Conservation (phyloP, 306 rosid genomes). For the Castanospermum australe region DNA sequence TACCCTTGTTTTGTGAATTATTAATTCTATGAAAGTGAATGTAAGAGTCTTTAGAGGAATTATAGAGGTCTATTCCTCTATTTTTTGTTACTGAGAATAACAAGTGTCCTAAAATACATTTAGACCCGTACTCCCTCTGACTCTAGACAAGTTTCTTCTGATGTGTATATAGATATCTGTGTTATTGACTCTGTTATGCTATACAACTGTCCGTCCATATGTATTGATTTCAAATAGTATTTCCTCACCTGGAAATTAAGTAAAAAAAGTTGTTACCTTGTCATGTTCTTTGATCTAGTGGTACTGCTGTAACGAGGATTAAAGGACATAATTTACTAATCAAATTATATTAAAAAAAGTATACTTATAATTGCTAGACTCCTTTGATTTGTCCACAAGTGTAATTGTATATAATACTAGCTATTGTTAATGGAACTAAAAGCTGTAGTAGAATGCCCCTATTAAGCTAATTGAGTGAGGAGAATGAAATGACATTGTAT, state of each 20-base stretch:
- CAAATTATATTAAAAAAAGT: too few relatives aligned
- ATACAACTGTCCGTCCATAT: not conserved
- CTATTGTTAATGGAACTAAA: too few relatives aligned
- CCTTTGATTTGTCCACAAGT: too few relatives aligned
- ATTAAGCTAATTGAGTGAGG: too few relatives aligned
- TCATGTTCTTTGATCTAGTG: not conserved
- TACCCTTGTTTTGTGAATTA: not conserved
- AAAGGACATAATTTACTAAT: too few relatives aligned
- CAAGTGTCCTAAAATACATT: not conserved
- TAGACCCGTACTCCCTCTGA: not conserved
- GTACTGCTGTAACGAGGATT: too few relatives aligned
- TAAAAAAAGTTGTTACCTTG: not conserved
- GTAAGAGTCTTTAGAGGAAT: not conserved
- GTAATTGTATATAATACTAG: too few relatives aligned
- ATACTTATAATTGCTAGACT: too few relatives aligned
- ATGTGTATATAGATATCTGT: not conserved
- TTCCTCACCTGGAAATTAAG: not conserved
- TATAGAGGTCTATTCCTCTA: not conserved
- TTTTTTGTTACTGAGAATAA: not conserved
- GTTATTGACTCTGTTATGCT: not conserved
- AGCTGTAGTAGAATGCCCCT: too few relatives aligned
- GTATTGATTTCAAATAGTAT: constrained; percentile 5
- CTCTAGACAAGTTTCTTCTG: constrained; percentile 5
- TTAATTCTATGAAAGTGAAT: not conserved
- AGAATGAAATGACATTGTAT: too few relatives aligned